Conservation (phyloP, 2,329 filamentous ascomycete species). For the Cladophialophora bantiana region DNA sequence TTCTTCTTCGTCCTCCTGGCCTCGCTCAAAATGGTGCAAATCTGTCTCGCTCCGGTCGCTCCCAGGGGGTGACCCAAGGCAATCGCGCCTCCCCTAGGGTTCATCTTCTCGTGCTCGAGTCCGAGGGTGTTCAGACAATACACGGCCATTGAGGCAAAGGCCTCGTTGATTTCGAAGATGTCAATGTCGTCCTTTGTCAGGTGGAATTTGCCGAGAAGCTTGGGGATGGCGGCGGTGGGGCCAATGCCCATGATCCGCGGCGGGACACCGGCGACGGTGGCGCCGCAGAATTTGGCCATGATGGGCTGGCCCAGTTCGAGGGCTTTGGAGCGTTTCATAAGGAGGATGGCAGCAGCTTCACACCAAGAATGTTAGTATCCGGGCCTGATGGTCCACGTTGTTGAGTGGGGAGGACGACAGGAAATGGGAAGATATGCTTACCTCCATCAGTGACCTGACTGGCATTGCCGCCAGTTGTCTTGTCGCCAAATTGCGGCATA, state of each 20-base stretch:
- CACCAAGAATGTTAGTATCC: slow-evolving; percentile 40
- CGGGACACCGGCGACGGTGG: slow-evolving; percentile 86
- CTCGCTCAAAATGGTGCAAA: slow-evolving; percentile 90
- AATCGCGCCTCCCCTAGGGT: slow-evolving; percentile 92
- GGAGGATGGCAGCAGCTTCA: slow-evolving; percentile 78
- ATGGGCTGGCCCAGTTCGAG: slow-evolving; percentile 88
- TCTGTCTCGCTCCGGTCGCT: slow-evolving; percentile 86
- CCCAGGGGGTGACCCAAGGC: slow-evolving; percentile 90
- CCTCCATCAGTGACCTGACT: slow-evolving; percentile 93
- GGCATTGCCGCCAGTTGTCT: slow-evolving; percentile 90
- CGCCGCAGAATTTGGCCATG: slow-evolving; percentile 90
- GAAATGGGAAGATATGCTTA: slow-evolving; percentile 46
- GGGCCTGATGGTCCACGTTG: too few species aligned
- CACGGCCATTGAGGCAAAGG: slow-evolving; percentile 96
- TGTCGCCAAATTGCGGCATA: slow-evolving; percentile 87
- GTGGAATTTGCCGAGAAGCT: slow-evolving; percentile 82
- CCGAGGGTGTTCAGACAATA: slow-evolving; percentile 79
- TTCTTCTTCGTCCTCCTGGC: slow-evolving; percentile 84
- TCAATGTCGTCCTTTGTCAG: slow-evolving; percentile 83
- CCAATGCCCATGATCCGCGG: slow-evolving; percentile 84
- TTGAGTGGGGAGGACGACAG: too few species aligned
- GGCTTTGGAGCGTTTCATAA: slow-evolving; percentile 94
- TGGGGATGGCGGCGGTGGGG: slow-evolving; percentile 68
- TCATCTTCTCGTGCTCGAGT: slow-evolving; percentile 74
- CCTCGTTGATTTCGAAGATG: slow-evolving; percentile 94